Evolutionary conservation across 2,329 filamentous ascomycete genomes (phyloP), one percentile per base, ranked within the genome.

Genomic region (Periconia sp.): DNA sequence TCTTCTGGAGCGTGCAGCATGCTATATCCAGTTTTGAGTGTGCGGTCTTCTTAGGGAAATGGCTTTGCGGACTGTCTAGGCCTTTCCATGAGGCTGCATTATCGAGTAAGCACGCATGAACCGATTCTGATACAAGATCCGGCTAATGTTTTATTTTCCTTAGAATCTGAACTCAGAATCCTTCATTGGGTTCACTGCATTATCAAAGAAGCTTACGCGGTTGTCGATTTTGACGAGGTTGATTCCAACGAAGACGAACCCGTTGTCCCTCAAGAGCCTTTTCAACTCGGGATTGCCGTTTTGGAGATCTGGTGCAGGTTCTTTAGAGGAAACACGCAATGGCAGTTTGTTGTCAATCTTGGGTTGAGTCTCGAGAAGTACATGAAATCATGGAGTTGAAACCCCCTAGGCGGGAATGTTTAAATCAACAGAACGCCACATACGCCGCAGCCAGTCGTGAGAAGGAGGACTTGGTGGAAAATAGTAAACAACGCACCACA

Each of bases 1-100:
- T 82, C 43, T 80, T 83, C 45, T 84, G 82, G 81, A 82, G 80
- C 5, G 81, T 82, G 2, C 74, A 82, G n/a, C 81, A 84, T 49
- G 81, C 81, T 0, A 71, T 84, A 0, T 82, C 79, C 3, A 79
- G 79, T 1, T 71, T 85, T 0, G 82, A 85, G 58, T 83, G 81
- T 18, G 81, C 80, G 0, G 76, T 84, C 0, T 66, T 85, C 2
- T 65, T 84, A 0, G 80, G 79, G 14, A 84, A 83, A 55, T 81
- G 79, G 78, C 68, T 70, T 3, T 80, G 43, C 53, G 66, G 40
- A 61, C 66, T 55, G 47, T 75, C 41, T 1, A 56, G 47, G 14
- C 63, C 55, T 13, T 53, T 61, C 15, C 55, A 51, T 3, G 60
- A 65, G 15, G 56, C 52, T 0, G 44, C 50, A 0, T 23, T 69